These are phyloP conservation scores for Gossypium mustelinum DNA, from an alignment of 345 rosid species.

Conservation along the genomic window DNA sequence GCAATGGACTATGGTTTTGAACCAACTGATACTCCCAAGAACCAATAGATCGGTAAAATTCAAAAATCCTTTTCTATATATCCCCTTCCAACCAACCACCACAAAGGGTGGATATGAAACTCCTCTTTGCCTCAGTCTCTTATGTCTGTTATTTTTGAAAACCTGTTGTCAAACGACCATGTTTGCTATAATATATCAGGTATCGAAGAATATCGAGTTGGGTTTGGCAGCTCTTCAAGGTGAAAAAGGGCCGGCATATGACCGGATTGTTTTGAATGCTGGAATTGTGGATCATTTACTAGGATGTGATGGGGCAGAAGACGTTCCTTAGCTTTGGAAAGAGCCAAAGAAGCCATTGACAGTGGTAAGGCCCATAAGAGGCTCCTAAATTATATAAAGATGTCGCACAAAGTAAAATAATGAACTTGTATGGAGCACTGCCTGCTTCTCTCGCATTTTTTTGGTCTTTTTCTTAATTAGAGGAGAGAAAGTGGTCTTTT, in stretches of 20 bases:
- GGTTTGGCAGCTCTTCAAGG: conserved; percentile 82
- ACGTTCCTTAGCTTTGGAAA: conserved; percentile 57
- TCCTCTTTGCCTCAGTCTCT: neutral
- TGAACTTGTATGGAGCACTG: neutral
- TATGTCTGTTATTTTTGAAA: neutral
- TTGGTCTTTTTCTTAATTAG: neutral
- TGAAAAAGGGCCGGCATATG: conserved; percentile 81
- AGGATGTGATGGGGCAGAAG: conserved; percentile 83
- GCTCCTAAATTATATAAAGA: conserved; percentile 71
- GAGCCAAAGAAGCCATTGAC: conserved; percentile 91
- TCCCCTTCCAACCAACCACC: neutral
- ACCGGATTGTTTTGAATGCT: conserved; percentile 81
- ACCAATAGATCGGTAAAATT: conserved; percentile 81
- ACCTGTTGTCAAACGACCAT: neutral
- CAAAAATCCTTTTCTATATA: conserved; percentile 1
- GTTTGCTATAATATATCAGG: conserved; percentile 27
- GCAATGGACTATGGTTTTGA: conserved; percentile 83
- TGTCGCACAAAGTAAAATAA: conserved; percentile 50
- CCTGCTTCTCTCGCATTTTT: neutral
- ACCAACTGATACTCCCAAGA: conserved; percentile 86
- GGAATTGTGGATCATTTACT: conserved; percentile 88
- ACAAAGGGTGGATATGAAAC: neutral
- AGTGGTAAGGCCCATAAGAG: conserved; percentile 79
- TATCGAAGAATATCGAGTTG: conserved; percentile 77
- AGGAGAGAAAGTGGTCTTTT: neutral